These are phyloP conservation scores for Nannochloropsis gaditana DNA, from an alignment of 108 stramenopile species.

Conservation along the genomic window DNA sequence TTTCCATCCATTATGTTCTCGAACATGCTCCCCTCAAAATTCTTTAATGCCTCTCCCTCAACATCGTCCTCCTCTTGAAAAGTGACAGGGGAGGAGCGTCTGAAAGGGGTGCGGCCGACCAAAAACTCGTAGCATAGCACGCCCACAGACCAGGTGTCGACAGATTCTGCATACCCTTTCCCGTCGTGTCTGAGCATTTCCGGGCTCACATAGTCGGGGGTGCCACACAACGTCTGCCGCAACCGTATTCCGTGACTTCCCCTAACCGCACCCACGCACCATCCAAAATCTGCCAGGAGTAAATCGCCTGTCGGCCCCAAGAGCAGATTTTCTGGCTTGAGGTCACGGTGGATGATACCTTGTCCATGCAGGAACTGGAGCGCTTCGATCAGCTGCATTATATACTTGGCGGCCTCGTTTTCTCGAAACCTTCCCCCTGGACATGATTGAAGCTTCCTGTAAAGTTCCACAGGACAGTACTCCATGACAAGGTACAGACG, in stretches of 20 bases:
- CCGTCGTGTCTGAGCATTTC: background rate
- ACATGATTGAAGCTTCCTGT: background rate
- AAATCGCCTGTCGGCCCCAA: background rate
- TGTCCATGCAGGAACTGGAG: background rate
- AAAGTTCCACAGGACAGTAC: background rate
- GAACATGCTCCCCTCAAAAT: background rate
- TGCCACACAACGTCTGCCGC: background rate
- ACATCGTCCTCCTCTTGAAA: constrained; percentile 5
- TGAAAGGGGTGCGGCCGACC: background rate
- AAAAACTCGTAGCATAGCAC: constrained; percentile 6
- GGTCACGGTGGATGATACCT: background rate
- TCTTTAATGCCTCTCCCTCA: background rate
- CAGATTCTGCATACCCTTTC: background rate
- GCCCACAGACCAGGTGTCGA: background rate
- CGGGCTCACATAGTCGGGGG: background rate
- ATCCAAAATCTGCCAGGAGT: background rate
- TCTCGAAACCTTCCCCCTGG: background rate
- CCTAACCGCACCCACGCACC: background rate
- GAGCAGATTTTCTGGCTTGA: background rate
- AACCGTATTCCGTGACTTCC: background rate
- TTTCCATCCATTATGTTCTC: background rate
- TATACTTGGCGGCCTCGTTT: background rate
- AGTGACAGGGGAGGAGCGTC: background rate
- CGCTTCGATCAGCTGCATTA: background rate
- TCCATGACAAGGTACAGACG: background rate